Base-by-base conservation (phyloP, 129 eudicot species). In the Lactuca saligna region DNA sequence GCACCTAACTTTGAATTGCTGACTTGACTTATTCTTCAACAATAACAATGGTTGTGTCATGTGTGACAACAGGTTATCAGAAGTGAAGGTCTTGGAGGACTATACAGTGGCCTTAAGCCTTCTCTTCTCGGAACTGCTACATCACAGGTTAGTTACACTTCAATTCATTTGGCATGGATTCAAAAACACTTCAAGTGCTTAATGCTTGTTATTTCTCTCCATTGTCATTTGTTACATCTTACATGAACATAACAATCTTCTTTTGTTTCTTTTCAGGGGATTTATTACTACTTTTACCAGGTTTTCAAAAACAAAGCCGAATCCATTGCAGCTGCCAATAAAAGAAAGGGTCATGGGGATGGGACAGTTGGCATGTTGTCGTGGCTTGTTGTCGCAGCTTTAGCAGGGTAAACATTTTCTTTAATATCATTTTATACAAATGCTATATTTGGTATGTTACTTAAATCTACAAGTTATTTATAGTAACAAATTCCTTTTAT, bases 91-190 rank as follows among this genome's bases (percentile, higher is more conserved):
- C 32, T 91, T 69, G 95, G 97, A 58, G 97, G 99, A 68, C 82
- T 93, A n/a, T 93, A 93, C 82, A 89, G 97, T 33, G 99, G 99
- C 31, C 87, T 93, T 74, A 93, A 87, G 81, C 99, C 99, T 72
- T 93, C 99, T 72, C 82, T 93, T 46, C 77, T 93, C 16, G 99
- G 99, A 49, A 90, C 96, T 72, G 97, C 95, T 75, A 88, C 97
- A 66, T 93, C 99, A 42, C 88, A 73, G 89, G 98, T 91, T 46
- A 53, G 98, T 91, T 46, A 53, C 56, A n/a, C 57, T 53, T 53
- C 57, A 46, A 38, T 17, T 63, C 25, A 63, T 50, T 35, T 15
- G 6, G 10, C 29, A 25, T 25, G 29, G 29, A 49, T 37, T 37
- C 8, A 17, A 7, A 38, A 34, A 34, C 10, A 25, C 54, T n/a